Evolutionary conservation across 805 yeast species (phyloP).

Genomic region (Schwanniomyces polymorphus): DNA sequence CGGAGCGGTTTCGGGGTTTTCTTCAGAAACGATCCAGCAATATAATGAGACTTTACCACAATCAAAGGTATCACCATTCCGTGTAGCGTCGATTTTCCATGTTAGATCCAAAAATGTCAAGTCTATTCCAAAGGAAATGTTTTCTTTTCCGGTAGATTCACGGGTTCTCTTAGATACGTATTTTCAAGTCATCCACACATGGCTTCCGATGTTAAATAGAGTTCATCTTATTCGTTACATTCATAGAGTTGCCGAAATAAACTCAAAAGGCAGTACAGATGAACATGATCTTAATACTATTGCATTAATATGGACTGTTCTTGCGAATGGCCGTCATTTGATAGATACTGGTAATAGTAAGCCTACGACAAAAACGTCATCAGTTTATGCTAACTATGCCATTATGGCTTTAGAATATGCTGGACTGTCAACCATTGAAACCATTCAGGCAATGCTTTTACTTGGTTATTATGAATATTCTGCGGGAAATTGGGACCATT

Average conservation of each 20-base stretch:
- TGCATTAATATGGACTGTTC: slow-evolving; percentile 20
- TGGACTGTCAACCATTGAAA: slow-evolving; percentile 20
- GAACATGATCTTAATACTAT: slow-evolving; percentile 12
- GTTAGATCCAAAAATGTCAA: slow-evolving; percentile 10
- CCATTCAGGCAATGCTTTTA: slow-evolving; percentile 21
- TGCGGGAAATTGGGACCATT: slow-evolving; percentile 22
- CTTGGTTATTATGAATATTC: slow-evolving; percentile 19
- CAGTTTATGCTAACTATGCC: slow-evolving; percentile 16
- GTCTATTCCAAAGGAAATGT: slow-evolving; percentile 14
- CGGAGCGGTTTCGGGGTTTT: slow-evolving; percentile 16
- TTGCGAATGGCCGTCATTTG: slow-evolving; percentile 13
- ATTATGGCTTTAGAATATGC: slow-evolving; percentile 20
- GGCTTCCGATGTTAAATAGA: slow-evolving; percentile 23
- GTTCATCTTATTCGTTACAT: slow-evolving; percentile 14
- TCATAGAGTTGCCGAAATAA: neutral
- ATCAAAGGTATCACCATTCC: slow-evolving; percentile 14
- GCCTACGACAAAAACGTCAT: slow-evolving; percentile 1
- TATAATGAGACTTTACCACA: slow-evolving; percentile 10
- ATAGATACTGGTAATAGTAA: slow-evolving; percentile 1
- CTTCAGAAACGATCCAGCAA: slow-evolving; percentile 14
- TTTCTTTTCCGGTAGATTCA: slow-evolving; percentile 12
- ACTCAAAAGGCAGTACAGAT: slow-evolving; percentile 1
- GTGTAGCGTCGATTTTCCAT: slow-evolving; percentile 23
- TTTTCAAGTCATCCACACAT: slow-evolving; percentile 18
- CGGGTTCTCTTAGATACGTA: slow-evolving; percentile 14